These are phyloP conservation scores for Gypsophila paniculata DNA, from an alignment of 179 eudicot genomes.

Conservation along the genomic window DNA sequence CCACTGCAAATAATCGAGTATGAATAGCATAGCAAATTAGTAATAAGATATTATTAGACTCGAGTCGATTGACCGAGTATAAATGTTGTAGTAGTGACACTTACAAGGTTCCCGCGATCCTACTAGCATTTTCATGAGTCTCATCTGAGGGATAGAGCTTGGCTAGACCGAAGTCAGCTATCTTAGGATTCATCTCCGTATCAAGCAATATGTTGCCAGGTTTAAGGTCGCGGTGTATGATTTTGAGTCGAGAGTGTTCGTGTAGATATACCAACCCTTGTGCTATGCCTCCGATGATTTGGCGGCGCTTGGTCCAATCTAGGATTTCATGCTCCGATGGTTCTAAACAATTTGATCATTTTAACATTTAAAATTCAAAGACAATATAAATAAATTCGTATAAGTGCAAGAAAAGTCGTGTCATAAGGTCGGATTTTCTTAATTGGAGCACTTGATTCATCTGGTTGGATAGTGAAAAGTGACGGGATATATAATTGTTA, in stretches of 20 bases:
- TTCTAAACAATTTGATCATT: neutral
- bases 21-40: neutral
- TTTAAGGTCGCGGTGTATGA: conserved; percentile 29
- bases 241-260: conserved; percentile 20
- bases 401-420: no score
- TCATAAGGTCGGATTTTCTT: no score
- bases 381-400: no score
- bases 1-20: conserved; percentile 13
- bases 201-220: conserved; percentile 21
- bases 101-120: conserved; percentile 25
- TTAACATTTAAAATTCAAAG: neutral
- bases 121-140: conserved; percentile 19
- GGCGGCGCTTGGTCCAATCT: conserved; percentile 21
- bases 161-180: conserved; percentile 30
- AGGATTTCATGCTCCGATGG: neutral
- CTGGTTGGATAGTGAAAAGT: no score
- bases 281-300: conserved; percentile 28
- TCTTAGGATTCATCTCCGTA: conserved; percentile 21
- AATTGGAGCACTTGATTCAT: no score
- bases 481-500: no score
- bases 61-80: neutral
- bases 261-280: conserved; percentile 27
- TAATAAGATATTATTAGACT: neutral
- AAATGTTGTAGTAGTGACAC: no score
- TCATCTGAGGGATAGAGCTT: conserved; percentile 17